Evolutionary conservation across 202 grass and related monocot genomes (phyloP).

Genomic region (Setaria viridis): DNA sequence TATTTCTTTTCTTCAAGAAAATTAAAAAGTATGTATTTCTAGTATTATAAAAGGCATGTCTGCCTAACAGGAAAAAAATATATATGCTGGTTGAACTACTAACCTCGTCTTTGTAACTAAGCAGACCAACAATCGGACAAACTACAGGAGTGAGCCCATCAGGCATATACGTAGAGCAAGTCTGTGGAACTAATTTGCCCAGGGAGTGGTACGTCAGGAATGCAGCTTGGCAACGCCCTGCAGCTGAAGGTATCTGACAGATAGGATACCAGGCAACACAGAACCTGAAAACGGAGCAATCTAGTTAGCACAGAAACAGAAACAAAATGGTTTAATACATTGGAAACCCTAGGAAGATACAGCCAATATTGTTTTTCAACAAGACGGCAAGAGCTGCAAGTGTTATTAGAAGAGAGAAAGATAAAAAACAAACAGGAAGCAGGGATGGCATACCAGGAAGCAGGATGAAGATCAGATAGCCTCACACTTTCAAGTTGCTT

Average conservation of each 20-base stretch:
- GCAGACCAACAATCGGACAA: conserved; percentile 51
- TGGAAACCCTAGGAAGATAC: neutral
- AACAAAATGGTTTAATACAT: neutral
- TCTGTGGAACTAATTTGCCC: conserved; percentile 45
- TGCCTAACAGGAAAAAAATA: neutral
- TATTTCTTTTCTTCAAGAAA: neutral
- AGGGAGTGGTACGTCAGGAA: conserved; percentile 62
- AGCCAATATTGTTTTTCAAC: neutral
- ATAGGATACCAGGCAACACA: conserved; percentile 58
- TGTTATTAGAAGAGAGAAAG: too few relatives aligned
- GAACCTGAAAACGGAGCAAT: conserved; percentile 38
- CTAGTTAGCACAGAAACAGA: neutral
- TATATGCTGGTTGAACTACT: neutral
- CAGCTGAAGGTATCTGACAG: neutral
- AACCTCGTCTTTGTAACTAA: conserved; percentile 50
- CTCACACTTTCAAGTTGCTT: conserved; percentile 39
- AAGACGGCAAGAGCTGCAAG: too few relatives aligned
- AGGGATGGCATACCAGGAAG: conserved; percentile 46
- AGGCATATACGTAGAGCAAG: neutral
- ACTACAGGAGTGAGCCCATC: neutral
- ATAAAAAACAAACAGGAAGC: too few relatives aligned
- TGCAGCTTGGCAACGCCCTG: conserved; percentile 31
- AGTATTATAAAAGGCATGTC: neutral
- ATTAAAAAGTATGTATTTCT: neutral
- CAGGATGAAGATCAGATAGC: conserved; percentile 51